phyloP scores from a whole-genome alignment of 2,329 filamentous ascomycete species.

The Dactylellina sp. region DNA sequence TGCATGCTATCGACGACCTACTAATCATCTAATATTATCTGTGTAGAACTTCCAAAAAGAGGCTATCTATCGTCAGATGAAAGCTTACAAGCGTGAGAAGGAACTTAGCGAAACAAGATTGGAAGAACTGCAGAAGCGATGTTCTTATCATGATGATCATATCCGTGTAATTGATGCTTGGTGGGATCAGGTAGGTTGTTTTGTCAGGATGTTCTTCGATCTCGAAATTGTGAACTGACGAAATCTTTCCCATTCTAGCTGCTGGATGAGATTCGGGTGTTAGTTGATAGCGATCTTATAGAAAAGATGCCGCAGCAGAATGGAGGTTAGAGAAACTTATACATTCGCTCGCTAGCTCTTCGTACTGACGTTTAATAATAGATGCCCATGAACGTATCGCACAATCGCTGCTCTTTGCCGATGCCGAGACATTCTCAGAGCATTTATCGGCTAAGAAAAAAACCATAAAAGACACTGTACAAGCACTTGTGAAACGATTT shows the following conservation, averaged over 20 bases:
- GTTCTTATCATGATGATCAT: conserved; percentile 89
- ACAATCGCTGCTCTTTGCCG: conserved; percentile 71
- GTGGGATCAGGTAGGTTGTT: conserved; percentile 83
- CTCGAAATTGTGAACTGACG: conserved; percentile 56
- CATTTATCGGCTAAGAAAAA: conserved; percentile 82
- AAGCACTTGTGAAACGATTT: conserved; percentile 73
- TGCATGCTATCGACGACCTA: conserved; percentile 23
- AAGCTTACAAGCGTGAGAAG: conserved; percentile 94
- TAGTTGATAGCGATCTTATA: conserved; percentile 66
- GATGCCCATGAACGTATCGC: conserved; percentile 18
- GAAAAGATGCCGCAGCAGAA: conserved; percentile 65
- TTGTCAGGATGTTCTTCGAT: conserved; percentile 9
- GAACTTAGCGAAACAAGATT: conserved; percentile 82
- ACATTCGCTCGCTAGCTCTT: conserved; percentile 62
- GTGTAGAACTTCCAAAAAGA: conserved; percentile 89
- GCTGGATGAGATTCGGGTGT: conserved; percentile 73
- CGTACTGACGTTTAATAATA: conserved; percentile 58
- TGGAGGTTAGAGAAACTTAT: conserved; percentile 63
- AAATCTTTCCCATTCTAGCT: conserved; percentile 66
- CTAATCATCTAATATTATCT: conserved; percentile 24
- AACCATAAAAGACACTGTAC: conserved; percentile 78
- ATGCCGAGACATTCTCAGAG: conserved; percentile 78
- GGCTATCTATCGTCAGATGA: conserved; percentile 96
- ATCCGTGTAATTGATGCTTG: conserved; percentile 89
- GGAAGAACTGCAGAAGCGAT: conserved; percentile 80